Base-by-base conservation (phyloP, 2,329 filamentous ascomycete species). In the Trichoderma citrinoviride region DNA sequence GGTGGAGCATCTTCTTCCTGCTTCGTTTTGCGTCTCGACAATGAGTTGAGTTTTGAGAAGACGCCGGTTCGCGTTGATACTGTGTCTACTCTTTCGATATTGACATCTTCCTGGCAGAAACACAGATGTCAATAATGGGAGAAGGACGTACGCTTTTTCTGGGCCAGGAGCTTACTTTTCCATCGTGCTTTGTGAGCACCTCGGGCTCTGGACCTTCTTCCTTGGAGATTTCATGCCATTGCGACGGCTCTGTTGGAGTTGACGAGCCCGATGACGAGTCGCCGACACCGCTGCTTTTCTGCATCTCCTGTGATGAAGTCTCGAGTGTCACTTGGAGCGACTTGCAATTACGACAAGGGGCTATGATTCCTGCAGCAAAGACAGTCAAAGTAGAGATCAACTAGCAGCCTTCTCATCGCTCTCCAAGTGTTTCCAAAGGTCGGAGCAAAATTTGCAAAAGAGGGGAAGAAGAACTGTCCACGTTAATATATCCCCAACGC, bases 21-120 rank as follows among this genome's bases (percentile, higher is more conserved):
- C 5, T 61, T 43, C 17, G 33, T 53, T 5, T 14, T 43, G 23
- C 37, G 33, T 23, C 23, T 41, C 27, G 47, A n/a, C 5, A 21
- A 29, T 37, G 53, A 29, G n/a, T 37, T 37, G 33, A 37, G 33
- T 37, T 27, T 44, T 1, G 25, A 53, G n/a, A 61, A 53, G 5
- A 61, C 7, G 15, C 37, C 58, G 23, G 29, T 27, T 7, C 58
- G 58, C 37, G 25, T 29, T 19, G 47, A 21, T 8, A 10, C 33
- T 23, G 7, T 25, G 6, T 61, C 58, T 25, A 47, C 58, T 8
- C 33, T 43, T 44, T 61, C 58, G 58, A 61, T 25, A 21, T 61
- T 47, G 47, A 44, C 47, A 5, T 23, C 58, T 12, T 61, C 49
- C 58, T 61, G 23, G 23, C 7, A 4, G 43, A 25, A 19, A 19